A percentile compares a stretch with the other conserved stretches of the same genome.
These are phyloP conservation scores for Capsicum baccatum DNA, from an alignment of 257 asterid species.

Conservation along the genomic window DNA sequence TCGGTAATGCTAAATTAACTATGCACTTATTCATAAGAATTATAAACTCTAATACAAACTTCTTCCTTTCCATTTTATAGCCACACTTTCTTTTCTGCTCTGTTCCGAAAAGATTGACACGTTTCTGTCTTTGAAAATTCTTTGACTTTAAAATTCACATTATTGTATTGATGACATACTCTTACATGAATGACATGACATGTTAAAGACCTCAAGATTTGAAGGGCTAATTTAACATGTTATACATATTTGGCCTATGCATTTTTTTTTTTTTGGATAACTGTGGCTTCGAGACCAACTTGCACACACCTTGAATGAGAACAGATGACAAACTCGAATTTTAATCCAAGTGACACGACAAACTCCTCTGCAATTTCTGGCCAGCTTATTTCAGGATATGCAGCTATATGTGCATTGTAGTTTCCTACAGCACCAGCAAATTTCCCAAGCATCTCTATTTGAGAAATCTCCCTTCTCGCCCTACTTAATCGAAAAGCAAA, in stretches of 20 bases:
- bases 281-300: too few relatives aligned
- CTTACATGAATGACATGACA: neutral
- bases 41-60: neutral
- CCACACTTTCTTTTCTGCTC: neutral
- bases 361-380: constrained; percentile 51
- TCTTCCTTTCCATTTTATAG: neutral
- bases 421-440: constrained; percentile 67
- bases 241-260: neutral
- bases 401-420: constrained; percentile 58
- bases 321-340: constrained; percentile 38
- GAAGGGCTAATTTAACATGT: neutral
- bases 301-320: too few relatives aligned
- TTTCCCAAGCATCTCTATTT: constrained; percentile 52
- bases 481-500: constrained; percentile 48
- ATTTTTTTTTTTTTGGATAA: too few relatives aligned
- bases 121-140: neutral
- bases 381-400: constrained; percentile 58
- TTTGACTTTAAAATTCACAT: neutral
- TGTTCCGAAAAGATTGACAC: neutral
- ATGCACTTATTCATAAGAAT: too few relatives aligned
- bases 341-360: constrained; percentile 50
- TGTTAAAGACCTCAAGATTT: neutral
- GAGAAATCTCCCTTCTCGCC: constrained; percentile 42
- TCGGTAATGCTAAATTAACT: neutral
- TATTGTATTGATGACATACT: neutral